Conservation (phyloP, 176 grass and related monocot species). For the Guadua angustifolia region DNA sequence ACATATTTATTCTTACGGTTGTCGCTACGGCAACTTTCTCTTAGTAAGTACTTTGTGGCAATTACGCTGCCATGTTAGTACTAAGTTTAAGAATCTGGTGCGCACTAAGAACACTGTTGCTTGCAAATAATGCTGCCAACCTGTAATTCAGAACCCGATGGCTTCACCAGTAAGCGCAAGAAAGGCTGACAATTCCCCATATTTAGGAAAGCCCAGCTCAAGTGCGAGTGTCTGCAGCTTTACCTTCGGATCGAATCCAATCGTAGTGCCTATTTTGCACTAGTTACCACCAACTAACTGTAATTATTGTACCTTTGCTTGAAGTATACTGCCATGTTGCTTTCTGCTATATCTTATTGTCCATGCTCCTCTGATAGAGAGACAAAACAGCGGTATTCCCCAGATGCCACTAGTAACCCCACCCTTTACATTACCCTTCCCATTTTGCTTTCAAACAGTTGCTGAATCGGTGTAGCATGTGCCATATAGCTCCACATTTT, state of each 20-base stretch:
- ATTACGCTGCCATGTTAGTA: neutral
- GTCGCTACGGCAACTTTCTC: neutral
- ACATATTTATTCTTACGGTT: neutral
- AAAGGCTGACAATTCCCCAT: constrained; percentile 22
- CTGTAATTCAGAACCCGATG: constrained; percentile 23
- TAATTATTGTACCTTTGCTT: constrained; percentile 50
- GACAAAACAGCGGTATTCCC: neutral
- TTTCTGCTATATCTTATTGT: constrained; percentile 13
- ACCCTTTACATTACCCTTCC: neutral
- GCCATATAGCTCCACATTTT: constrained; percentile 32
- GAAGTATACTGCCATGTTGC: constrained; percentile 22
- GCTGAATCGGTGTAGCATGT: constrained; percentile 17
- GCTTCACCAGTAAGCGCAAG: constrained; percentile 41
- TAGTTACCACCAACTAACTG: constrained; percentile 30
- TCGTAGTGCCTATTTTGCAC: neutral
- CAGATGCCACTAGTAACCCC: constrained; percentile 6
- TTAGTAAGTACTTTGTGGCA: neutral
- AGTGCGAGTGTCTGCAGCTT: constrained; percentile 23
- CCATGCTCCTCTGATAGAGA: constrained; percentile 14
- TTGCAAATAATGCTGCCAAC: constrained; percentile 6
- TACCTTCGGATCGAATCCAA: constrained; percentile 42
- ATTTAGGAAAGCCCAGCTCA: constrained; percentile 31
- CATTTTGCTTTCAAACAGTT: constrained; percentile 4
- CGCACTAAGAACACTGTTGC: neutral
- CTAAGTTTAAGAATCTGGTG: neutral